These are phyloP conservation scores for Diospyros lotus DNA, from an alignment of 148 eudicot genomes.

Conservation along the genomic window DNA sequence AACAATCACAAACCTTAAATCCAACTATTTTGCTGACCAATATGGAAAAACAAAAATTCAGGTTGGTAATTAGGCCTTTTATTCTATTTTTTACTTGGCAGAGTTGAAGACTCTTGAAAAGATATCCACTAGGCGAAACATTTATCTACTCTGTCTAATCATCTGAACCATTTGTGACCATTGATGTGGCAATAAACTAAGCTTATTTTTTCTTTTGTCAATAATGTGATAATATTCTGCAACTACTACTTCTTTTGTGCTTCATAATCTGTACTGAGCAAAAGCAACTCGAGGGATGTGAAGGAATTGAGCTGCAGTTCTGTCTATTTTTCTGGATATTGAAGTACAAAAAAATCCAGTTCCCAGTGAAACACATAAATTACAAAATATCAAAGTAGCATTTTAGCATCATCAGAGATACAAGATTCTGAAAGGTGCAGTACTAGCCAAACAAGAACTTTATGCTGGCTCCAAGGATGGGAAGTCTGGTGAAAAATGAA, in stretches of 20 bases:
- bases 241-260: background rate
- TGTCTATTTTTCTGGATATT: background rate
- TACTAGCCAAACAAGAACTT: slow-evolving; percentile 76
- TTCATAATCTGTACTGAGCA: background rate
- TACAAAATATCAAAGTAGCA: background rate
- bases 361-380: background rate
- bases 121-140: no score
- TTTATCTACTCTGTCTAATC: background rate
- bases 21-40: background rate
- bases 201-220: background rate
- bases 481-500: slow-evolving; percentile 50
- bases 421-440: slow-evolving; percentile 5
- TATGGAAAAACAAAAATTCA: no score
- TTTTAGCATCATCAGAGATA: background rate
- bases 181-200: background rate
- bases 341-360: background rate
- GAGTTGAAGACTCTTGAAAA: background rate
- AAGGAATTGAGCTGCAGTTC: background rate
- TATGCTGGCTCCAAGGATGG: slow-evolving; percentile 74
- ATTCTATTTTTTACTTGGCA: background rate
- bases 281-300: background rate
- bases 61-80: background rate
- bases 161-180: background rate
- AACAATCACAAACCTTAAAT: background rate
- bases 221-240: background rate